Base-by-base conservation (phyloP, 2,329 filamentous ascomycete genomes). In the Penicillium sclerotiorum region DNA sequence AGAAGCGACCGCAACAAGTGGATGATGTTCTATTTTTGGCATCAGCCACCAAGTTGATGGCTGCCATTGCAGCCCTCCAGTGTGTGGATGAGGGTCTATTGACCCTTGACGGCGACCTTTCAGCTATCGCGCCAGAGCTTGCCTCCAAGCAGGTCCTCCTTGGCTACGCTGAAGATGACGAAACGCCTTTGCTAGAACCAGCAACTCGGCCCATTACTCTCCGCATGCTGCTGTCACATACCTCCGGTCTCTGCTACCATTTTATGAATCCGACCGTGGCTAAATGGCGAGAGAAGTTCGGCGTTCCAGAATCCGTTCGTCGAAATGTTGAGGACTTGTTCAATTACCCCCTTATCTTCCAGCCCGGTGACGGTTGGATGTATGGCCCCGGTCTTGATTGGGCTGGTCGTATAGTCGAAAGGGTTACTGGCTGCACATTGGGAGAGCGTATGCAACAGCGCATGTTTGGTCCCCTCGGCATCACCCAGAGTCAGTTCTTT, bases 311-410 rank as follows among this genome's bases (percentile, higher is more conserved):
- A 13, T 55, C 46, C 3, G 40, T 38, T 2, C 55, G 30, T n/a
- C 55, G 57, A 11, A 68, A 67, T 0, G 73, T 83, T 0, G 71
- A 75, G 9, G 71, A 76, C 15, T 55, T 70, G 0, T 80, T 73
- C 52, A 51, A 53, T 9, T 70, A 75, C 8, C 78, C 80, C 0
- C 72, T 83, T 2, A 43, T 61, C 8, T 81, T 74, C 53, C 76
- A 84, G 47, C 81, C 81, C 0, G 80, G 80, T 0, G 62, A 66
- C 0, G 63, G 69, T 3, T 84, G 80, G 80, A 68, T 71, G 53
- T 83, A 83, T 52, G 74, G 78, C 0, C 56, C 71, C 1, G 70
- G 74, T 1, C 60, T 78, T 1, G 81, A 84, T 64, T 83, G 79
- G 80, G 77, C 74, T 0, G 80, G 81, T 2, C 69, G 73, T 0